Evolutionary conservation across 768 basidiomycete genomes (phyloP).

Genomic region (Macrolepiota albuminosa): DNA sequence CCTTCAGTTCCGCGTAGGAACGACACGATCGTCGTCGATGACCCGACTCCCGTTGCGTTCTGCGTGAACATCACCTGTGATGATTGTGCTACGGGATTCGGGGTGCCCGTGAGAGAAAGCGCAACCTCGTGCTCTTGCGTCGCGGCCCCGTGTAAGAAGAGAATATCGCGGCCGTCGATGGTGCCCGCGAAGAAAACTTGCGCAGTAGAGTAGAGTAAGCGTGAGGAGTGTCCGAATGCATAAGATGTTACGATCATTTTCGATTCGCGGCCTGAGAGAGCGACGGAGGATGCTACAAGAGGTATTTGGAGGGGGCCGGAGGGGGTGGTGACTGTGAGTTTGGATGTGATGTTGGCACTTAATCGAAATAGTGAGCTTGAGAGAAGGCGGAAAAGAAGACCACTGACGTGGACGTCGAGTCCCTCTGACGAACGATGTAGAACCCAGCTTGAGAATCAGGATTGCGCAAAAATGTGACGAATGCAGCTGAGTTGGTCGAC

Average conservation of each 20-base stretch:
- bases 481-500: slow-evolving; percentile 41
- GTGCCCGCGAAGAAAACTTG: slow-evolving; percentile 62
- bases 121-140: slow-evolving; percentile 52
- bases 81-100: slow-evolving; percentile 29
- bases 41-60: slow-evolving; percentile 4
- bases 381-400: not conserved
- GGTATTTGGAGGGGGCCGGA: slow-evolving; percentile 47
- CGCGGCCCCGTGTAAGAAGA: slow-evolving; percentile 58
- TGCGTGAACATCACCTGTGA: slow-evolving; percentile 27
- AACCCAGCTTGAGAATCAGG: slow-evolving; percentile 64
- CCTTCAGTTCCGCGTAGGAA: slow-evolving; percentile 55
- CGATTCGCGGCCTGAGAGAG: slow-evolving; percentile 65
- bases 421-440: slow-evolving; percentile 62
- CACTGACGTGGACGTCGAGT: slow-evolving; percentile 64
- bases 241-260: slow-evolving; percentile 73
- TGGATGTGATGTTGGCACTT: slow-evolving; percentile 51
- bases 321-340: slow-evolving; percentile 53
- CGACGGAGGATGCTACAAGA: slow-evolving; percentile 44
- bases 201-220: slow-evolving; percentile 66
- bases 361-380: not conserved
- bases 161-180: slow-evolving; percentile 57
- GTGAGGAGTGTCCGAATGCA: slow-evolving; percentile 55
- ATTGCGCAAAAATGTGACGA: slow-evolving; percentile 62
- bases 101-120: slow-evolving; percentile 42
- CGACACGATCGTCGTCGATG: slow-evolving; percentile 39